phyloP scores from a whole-genome alignment of 139 green algal species.

The Chlorokybus atmophyticus region DNA sequence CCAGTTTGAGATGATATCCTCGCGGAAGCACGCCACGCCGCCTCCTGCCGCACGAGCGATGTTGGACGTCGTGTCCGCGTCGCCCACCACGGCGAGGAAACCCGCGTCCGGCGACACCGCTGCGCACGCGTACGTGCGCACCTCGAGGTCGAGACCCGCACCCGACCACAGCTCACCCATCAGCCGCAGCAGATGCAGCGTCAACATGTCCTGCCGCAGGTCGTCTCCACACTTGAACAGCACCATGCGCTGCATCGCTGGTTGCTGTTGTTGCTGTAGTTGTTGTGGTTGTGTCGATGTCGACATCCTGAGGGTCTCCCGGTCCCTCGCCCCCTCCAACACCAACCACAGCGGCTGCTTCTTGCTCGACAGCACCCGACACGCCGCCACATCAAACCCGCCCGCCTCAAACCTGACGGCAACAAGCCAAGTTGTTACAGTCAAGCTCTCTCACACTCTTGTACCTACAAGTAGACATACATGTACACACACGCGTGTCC shows the following conservation, averaged over 20 bases:
- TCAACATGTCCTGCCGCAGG: constrained; percentile 64
- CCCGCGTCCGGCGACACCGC: constrained; percentile 60
- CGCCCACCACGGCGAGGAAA: constrained; percentile 78
- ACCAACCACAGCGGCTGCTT: constrained; percentile 27
- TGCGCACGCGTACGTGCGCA: constrained; percentile 38
- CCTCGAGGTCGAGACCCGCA: constrained; percentile 19
- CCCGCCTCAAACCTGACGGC: too few relatives aligned
- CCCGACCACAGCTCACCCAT: constrained; percentile 60
- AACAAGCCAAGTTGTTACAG: too few relatives aligned
- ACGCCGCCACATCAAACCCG: constrained; percentile 16
- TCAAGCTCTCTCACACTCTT: too few relatives aligned
- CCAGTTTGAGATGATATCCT: constrained; percentile 19
- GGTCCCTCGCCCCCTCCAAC: constrained; percentile 18
- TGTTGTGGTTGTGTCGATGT: too few relatives aligned
- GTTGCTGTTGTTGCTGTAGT: too few relatives aligned
- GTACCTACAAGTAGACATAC: too few relatives aligned
- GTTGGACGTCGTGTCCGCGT: constrained; percentile 6
- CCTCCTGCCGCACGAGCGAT: constrained; percentile 22
- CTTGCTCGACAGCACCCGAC: constrained; percentile 18
- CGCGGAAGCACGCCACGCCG: constrained; percentile 7
- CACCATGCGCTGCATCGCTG: too few relatives aligned
- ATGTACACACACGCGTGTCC: too few relatives aligned
- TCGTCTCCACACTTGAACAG: constrained; percentile 97
- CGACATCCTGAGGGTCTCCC: neutral
- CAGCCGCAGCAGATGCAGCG: constrained; percentile 60